Conservation (phyloP, 2,329 filamentous ascomycete species). For the Epichloe coenophiala region DNA sequence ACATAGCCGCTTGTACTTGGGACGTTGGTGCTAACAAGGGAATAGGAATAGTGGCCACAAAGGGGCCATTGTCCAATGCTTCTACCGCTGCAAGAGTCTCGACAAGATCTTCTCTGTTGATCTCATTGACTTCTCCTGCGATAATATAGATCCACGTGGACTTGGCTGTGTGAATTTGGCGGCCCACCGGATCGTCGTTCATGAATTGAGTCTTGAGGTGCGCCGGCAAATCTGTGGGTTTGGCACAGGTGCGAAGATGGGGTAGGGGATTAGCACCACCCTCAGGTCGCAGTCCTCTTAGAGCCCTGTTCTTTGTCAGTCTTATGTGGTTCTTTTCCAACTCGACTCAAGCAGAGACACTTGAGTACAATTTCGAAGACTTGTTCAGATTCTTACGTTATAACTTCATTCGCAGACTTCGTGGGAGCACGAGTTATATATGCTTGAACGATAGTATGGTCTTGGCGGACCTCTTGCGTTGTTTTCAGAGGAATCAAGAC, state of each 20-base stretch:
- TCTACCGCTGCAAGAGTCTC: slow-evolving; percentile 33
- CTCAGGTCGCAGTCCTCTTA: slow-evolving; percentile 43
- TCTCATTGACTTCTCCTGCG: slow-evolving; percentile 34
- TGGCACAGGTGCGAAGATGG: slow-evolving; percentile 65
- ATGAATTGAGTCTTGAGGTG: slow-evolving; percentile 50
- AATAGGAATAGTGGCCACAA: slow-evolving; percentile 51
- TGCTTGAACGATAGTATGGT: slow-evolving; percentile 44
- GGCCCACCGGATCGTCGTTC: slow-evolving; percentile 40
- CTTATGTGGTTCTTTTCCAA: not conserved
- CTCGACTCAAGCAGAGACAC: not conserved
- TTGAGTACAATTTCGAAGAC: too few species aligned
- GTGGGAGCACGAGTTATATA: slow-evolving; percentile 61
- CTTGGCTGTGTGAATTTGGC: slow-evolving; percentile 45
- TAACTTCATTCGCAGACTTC: slow-evolving; percentile 56
- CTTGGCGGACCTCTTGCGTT: slow-evolving; percentile 46
- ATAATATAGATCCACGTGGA: slow-evolving; percentile 48
- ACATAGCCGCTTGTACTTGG: slow-evolving; percentile 57
- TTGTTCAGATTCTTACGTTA: slow-evolving; percentile 41
- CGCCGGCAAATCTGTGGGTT: slow-evolving; percentile 52
- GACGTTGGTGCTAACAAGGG: slow-evolving; percentile 64
- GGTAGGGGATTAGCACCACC: slow-evolving; percentile 51
- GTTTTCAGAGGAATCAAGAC: slow-evolving; percentile 52
- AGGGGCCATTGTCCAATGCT: slow-evolving; percentile 37
- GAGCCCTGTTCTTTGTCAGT: slow-evolving; percentile 28
- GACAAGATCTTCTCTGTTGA: slow-evolving; percentile 41